Conservation (phyloP, 1,284 basidiomycete genomes). For the Melampsora allii-populina region DNA sequence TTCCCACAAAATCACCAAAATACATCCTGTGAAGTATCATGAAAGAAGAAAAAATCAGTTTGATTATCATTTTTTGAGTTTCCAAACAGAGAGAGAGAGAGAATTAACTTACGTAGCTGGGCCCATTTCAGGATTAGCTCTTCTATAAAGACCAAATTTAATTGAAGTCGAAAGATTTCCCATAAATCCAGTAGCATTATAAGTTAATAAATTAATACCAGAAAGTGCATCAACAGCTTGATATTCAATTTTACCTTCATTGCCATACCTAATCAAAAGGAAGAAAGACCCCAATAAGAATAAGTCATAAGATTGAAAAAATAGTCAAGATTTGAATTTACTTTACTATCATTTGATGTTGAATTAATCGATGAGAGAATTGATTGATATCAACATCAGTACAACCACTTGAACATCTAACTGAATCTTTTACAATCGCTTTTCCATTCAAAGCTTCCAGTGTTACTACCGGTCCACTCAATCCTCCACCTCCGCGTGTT, state of each 20-base stretch:
- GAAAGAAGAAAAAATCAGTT: not conserved
- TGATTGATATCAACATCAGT: not conserved
- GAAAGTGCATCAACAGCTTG: not conserved
- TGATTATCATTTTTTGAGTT: not conserved
- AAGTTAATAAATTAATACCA: not conserved
- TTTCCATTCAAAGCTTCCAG: not conserved
- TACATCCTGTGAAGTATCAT: not conserved
- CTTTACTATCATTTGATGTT: constrained; percentile 6
- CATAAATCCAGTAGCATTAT: constrained; percentile 1
- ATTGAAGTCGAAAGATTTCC: not conserved
- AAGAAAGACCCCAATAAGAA: not conserved
- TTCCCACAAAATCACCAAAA: constrained; percentile 1
- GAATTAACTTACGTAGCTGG: not conserved
- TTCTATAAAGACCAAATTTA: constrained; percentile 5
- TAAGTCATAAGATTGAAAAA: not conserved
- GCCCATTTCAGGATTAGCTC: not conserved
- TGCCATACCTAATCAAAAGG: not conserved
- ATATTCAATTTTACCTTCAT: not conserved
- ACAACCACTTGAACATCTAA: not conserved
- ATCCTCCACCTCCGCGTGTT: not conserved
- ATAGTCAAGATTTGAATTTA: not conserved
- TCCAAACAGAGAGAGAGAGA: not conserved
- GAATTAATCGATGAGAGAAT: not conserved
- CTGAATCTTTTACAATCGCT: not conserved
- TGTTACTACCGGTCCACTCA: not conserved